Base-by-base conservation (phyloP, 306 rosid genomes). In the Trichosanthes truncata region DNA sequence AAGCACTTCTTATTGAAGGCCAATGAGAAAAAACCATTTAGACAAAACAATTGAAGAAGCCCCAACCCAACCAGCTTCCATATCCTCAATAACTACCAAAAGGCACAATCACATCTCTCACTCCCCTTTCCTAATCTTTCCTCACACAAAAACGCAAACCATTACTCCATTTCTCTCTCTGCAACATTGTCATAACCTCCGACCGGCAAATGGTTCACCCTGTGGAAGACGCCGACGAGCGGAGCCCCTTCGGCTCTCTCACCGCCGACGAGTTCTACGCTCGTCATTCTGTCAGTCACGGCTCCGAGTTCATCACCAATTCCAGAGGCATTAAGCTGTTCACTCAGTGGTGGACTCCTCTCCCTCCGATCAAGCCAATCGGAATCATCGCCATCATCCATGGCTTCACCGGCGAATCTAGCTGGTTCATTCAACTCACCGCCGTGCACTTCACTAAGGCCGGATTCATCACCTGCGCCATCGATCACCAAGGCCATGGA, bases 401-500 rank as follows among this genome's bases (percentile, higher is more conserved):
- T 77, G 99, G 99, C 67, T 95, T 20, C 88, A 95, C 93, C 84
- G 97, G 99, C 78, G 97, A 95, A 80, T 84, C 97, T 87, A 93
- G 97, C 93, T 95, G 97, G 99, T 9, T 93, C 41, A n/a, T 95
- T 73, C 97, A 93, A 84, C 97, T 95, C 76, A 91, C 97, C 57
- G 91, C 99, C 62, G 88, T 95, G 1, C 36, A 88, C 86, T 89
- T 95, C 83, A 83, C 97, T 74, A 87, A 91, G 69, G 87, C 93
- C 26, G 96, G 97, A 7, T 93, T 93, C 82, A 93, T 90, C 85
- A 86, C 91, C 78, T 91, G 97, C 81, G 99, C 99, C 79, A 83
- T 95, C 51, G 99, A 95, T 40, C 97, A 95, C 85, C 97, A 95
- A 49, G 99, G 99, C 63, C 99, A 95, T 79, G 99, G 99, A 45